Percentiles rank a stretch among this genome's conserved stretches.
Conservation (phyloP, 352 stramenopile species). For the Phytophthora sansomeana region DNA sequence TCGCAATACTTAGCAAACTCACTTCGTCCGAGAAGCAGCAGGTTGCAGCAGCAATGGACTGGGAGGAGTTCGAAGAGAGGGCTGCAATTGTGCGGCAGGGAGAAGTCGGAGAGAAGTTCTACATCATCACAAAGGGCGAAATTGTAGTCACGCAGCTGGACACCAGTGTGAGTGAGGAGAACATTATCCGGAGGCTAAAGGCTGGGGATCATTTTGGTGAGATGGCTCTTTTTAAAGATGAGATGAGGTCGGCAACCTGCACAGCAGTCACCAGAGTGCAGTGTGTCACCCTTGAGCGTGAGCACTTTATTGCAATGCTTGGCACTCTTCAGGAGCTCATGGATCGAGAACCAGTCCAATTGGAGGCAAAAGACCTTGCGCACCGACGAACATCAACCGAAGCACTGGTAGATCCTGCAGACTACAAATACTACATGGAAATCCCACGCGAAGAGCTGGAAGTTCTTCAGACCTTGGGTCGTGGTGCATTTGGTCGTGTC, state of each 20-base stretch:
- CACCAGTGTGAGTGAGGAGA: slow-evolving; percentile 45
- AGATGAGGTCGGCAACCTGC: slow-evolving; percentile 92
- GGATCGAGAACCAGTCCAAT: slow-evolving; percentile 61
- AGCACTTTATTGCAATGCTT: slow-evolving; percentile 85
- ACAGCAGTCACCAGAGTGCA: slow-evolving; percentile 75
- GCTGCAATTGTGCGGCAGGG: slow-evolving; percentile 73
- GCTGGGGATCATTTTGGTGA: slow-evolving; percentile 95
- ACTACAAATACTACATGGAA: slow-evolving; percentile 84
- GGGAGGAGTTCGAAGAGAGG: slow-evolving; percentile 73
- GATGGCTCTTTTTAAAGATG: slow-evolving; percentile 93
- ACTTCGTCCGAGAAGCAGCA: slow-evolving; percentile 72
- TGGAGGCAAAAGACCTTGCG: slow-evolving; percentile 11
- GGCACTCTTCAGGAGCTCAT: slow-evolving; percentile 82
- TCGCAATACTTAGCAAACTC: slow-evolving; percentile 76
- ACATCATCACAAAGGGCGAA: slow-evolving; percentile 81
- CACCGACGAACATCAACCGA: slow-evolving; percentile 46
- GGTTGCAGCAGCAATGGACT: slow-evolving; percentile 81
- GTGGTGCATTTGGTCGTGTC: slow-evolving; percentile 91
- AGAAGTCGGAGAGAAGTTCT: slow-evolving; percentile 82
- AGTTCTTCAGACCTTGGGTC: slow-evolving; percentile 78
- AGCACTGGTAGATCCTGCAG: slow-evolving; percentile 41
- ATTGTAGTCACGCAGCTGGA: slow-evolving; percentile 75
- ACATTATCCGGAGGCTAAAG: slow-evolving; percentile 66
- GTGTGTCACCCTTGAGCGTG: slow-evolving; percentile 68
- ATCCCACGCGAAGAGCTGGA: slow-evolving; percentile 79